Percentiles rank a stretch among this genome's conserved stretches.
Evolutionary conservation across 73 alveolate genomes (phyloP).

Genomic region (Tetrahymena malaccensis): DNA sequence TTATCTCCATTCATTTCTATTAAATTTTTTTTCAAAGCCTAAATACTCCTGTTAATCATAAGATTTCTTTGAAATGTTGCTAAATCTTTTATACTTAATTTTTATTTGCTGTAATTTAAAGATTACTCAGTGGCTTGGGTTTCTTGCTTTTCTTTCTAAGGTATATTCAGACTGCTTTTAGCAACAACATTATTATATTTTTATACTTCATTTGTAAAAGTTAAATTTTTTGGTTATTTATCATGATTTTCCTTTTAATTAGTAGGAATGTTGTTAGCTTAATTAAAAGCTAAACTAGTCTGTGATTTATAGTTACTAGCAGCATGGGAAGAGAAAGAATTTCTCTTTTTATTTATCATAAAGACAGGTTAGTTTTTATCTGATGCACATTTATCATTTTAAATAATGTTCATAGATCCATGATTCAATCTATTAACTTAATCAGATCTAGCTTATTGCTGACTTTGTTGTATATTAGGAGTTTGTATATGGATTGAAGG

Average conservation of each 20-base stretch:
- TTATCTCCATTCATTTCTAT: background rate
- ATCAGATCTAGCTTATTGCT: background rate
- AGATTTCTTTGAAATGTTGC: background rate
- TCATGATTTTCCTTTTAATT: background rate
- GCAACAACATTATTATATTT: too few relatives aligned
- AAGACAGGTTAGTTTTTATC: background rate
- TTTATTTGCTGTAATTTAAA: background rate
- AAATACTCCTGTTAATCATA: background rate
- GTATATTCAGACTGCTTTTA: too few relatives aligned
- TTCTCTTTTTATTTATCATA: background rate
- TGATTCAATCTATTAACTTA: background rate
- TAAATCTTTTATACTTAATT: background rate
- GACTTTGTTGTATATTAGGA: background rate
- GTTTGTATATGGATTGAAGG: background rate
- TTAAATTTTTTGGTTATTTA: background rate
- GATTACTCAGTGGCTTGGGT: background rate
- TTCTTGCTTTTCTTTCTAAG: background rate
- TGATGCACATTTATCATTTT: background rate
- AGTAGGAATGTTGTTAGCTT: background rate
- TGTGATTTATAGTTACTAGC: background rate
- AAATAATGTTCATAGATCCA: background rate
- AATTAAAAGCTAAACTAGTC: background rate
- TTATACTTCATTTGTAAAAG: background rate
- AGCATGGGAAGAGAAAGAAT: background rate
- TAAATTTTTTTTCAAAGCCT: background rate